These are phyloP conservation scores for Naegleria gruberi DNA, from an alignment of 208 protist genomes.

Conservation along the genomic window DNA sequence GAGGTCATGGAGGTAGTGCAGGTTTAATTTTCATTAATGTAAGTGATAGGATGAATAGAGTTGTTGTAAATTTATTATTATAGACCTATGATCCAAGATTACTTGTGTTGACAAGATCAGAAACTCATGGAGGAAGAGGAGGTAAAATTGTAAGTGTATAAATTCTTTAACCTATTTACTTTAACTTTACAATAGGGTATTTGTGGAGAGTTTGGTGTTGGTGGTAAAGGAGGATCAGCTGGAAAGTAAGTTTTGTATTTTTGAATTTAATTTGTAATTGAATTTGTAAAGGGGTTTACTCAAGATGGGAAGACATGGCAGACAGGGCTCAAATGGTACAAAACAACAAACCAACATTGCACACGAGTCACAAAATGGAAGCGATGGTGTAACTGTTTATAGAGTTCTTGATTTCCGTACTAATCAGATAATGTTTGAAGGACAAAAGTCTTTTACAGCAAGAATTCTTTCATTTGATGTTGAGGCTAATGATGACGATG, in stretches of 20 bases:
- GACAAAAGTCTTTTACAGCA: background rate
- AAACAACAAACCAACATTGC: background rate
- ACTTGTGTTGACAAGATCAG: background rate
- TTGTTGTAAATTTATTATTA: no score
- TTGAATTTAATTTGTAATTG: no score
- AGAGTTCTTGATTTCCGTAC: background rate
- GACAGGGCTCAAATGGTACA: background rate
- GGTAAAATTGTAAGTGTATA: background rate
- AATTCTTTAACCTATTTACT: no score
- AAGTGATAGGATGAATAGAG: no score
- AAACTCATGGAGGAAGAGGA: background rate
- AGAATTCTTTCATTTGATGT: background rate
- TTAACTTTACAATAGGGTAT: background rate
- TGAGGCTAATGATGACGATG: background rate
- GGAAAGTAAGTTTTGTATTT: background rate
- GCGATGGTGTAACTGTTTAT: background rate
- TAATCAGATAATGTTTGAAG: background rate
- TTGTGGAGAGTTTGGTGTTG: background rate
- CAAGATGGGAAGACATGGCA: background rate
- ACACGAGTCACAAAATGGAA: background rate
- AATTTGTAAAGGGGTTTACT: no score
- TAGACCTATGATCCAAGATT: background rate
- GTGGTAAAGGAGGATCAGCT: background rate
- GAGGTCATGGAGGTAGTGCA: background rate
- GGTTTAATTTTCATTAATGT: background rate